A percentile compares a stretch with the other conserved stretches of the same genome.
These are phyloP conservation scores for Lichtheimia hyalospora DNA, from an alignment of 371 early-diverging fungal species.

Conservation along the genomic window DNA sequence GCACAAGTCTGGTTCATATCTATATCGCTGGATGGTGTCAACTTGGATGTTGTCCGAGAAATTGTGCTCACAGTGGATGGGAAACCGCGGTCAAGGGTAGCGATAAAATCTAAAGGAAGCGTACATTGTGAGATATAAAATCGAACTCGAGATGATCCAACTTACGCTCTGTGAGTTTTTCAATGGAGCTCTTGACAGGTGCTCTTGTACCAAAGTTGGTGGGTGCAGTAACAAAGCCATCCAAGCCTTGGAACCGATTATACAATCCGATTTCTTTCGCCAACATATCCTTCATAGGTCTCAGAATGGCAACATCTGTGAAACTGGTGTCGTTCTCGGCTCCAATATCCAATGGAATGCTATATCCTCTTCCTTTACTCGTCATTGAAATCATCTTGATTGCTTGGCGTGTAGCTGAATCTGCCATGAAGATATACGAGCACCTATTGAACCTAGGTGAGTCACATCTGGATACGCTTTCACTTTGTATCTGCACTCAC, in stretches of 20 bases:
- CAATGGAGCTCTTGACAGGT: constrained; percentile 64
- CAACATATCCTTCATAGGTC: constrained; percentile 84
- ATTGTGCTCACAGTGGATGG: constrained; percentile 88
- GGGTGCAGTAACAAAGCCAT: constrained; percentile 42
- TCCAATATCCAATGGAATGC: constrained; percentile 76
- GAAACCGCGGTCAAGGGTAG: constrained; percentile 78
- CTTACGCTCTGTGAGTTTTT: constrained; percentile 67
- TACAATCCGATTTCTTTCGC: constrained; percentile 80
- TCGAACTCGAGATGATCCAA: background rate
- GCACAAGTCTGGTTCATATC: constrained; percentile 48
- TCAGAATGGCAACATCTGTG: constrained; percentile 53
- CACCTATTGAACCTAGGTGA: constrained; percentile 44
- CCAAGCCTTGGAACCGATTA: constrained; percentile 56
- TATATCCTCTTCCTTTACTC: constrained; percentile 85
- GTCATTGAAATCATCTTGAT: constrained; percentile 77
- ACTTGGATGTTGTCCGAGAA: constrained; percentile 78
- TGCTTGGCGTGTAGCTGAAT: constrained; percentile 80
- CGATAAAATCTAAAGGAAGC: constrained; percentile 63
- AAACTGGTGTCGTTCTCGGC: constrained; percentile 47
- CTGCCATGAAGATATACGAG: constrained; percentile 71
- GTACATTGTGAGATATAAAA: background rate
- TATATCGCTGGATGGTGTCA: constrained; percentile 51
- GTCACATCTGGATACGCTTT: background rate
- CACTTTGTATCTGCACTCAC: constrained; percentile 12
- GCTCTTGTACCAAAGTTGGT: constrained; percentile 54